A percentile compares a stretch with the other conserved stretches of the same genome.
Evolutionary conservation across 495 filamentous ascomycete species (phyloP).

Genomic region (Baudoinia panamericana): DNA sequence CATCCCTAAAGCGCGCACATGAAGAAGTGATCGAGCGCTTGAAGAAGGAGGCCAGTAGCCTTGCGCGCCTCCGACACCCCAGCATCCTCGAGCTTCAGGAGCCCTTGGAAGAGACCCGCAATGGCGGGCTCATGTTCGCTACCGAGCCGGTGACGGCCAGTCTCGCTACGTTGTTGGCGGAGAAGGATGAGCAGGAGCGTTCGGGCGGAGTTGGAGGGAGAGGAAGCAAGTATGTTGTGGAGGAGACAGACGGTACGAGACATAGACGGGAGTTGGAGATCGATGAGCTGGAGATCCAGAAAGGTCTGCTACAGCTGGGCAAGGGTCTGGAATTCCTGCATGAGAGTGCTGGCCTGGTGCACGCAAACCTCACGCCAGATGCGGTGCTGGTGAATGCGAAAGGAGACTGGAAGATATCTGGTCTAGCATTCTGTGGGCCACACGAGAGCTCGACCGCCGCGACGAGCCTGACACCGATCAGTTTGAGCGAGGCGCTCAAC

Average conservation of each 20-base stretch:
- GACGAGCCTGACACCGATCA: conserved; percentile 58
- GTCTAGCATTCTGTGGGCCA: conserved; percentile 75
- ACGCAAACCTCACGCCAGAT: conserved; percentile 89
- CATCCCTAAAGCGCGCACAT: conserved; percentile 59
- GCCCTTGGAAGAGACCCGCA: conserved; percentile 85
- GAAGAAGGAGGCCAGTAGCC: conserved; percentile 77
- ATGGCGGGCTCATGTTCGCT: conserved; percentile 86
- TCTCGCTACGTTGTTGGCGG: conserved; percentile 64
- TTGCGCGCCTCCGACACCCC: conserved; percentile 78
- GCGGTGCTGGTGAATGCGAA: conserved; percentile 92
- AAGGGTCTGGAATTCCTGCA: conserved; percentile 94
- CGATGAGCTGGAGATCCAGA: conserved; percentile 95
- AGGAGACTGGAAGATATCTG: conserved; percentile 96
- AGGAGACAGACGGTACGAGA: conserved; percentile 59
- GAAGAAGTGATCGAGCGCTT: conserved; percentile 84
- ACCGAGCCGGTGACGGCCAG: conserved; percentile 83
- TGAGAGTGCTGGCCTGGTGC: conserved; percentile 85
- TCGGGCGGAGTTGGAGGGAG: conserved; percentile 51
- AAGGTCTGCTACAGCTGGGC: conserved; percentile 80
- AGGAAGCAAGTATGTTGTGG: conserved; percentile 65
- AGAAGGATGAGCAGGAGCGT: conserved; percentile 83
- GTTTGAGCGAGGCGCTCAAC: conserved; percentile 69
- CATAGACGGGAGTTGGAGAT: conserved; percentile 74
- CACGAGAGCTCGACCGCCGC: conserved; percentile 54
- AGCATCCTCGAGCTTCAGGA: conserved; percentile 85